These are phyloP conservation scores for Wickerhamomyces sydowiorum DNA, from an alignment of 805 yeast genomes.

Conservation along the genomic window DNA sequence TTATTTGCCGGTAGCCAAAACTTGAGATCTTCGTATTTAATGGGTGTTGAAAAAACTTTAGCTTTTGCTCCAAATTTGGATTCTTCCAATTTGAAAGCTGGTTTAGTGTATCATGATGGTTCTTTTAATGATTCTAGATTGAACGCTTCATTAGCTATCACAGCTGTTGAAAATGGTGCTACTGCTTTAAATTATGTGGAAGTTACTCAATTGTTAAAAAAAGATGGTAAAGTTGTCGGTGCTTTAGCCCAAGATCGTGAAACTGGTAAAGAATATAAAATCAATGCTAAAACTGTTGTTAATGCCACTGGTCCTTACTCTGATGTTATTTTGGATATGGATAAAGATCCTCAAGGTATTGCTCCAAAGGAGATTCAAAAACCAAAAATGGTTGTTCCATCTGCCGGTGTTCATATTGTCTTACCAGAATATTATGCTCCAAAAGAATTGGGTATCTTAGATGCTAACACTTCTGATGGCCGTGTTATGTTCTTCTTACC, in stretches of 20 bases:
- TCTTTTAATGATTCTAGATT: slow-evolving; percentile 89
- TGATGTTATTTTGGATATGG: slow-evolving; percentile 83
- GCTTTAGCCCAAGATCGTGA: slow-evolving; percentile 70
- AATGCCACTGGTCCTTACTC: slow-evolving; percentile 96
- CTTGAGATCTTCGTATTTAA: slow-evolving; percentile 69
- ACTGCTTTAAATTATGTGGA: slow-evolving; percentile 84
- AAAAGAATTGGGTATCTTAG: slow-evolving; percentile 77
- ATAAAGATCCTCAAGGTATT: slow-evolving; percentile 58
- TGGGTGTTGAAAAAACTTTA: slow-evolving; percentile 59
- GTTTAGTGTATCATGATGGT: slow-evolving; percentile 93
- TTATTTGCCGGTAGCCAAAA: slow-evolving; percentile 87
- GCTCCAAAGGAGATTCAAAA: slow-evolving; percentile 45
- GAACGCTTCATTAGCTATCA: slow-evolving; percentile 78
- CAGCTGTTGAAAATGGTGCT: slow-evolving; percentile 86
- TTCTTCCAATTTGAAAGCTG: slow-evolving; percentile 73
- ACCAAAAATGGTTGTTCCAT: slow-evolving; percentile 87
- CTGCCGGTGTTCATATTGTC: slow-evolving; percentile 89
- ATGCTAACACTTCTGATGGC: slow-evolving; percentile 90
- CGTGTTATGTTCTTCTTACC: slow-evolving; percentile 96
- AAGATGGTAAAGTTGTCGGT: slow-evolving; percentile 60
- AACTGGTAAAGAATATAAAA: slow-evolving; percentile 54
- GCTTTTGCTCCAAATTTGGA: slow-evolving; percentile 86
- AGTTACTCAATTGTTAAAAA: slow-evolving; percentile 70
- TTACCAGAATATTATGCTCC: slow-evolving; percentile 93
- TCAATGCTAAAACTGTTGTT: slow-evolving; percentile 69